Evolutionary conservation across 495 filamentous ascomycete species (phyloP).

Genomic region (Penicillium riverlandense): DNA sequence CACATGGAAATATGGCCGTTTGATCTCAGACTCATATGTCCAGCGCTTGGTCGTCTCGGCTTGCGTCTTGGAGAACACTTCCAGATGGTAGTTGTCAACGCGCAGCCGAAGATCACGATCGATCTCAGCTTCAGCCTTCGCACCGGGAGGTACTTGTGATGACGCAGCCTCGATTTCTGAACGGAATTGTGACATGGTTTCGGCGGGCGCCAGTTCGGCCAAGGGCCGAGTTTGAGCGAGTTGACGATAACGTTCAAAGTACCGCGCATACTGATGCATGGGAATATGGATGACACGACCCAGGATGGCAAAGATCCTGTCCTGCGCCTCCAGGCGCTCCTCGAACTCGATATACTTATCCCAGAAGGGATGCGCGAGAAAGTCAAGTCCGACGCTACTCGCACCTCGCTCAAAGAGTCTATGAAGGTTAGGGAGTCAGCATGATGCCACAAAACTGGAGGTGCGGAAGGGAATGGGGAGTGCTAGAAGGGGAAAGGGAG

Average conservation of each 20-base stretch:
- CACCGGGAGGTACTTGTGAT: slow-evolving; percentile 33
- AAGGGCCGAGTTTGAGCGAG: slow-evolving; percentile 68
- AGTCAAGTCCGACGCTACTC: slow-evolving; percentile 80
- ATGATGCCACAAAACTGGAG: slow-evolving; percentile 5
- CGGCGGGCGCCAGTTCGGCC: slow-evolving; percentile 60
- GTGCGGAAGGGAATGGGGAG: slow-evolving; percentile 12
- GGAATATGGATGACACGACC: slow-evolving; percentile 85
- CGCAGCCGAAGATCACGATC: slow-evolving; percentile 76
- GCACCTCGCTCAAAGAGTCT: slow-evolving; percentile 94
- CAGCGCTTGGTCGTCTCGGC: slow-evolving; percentile 88
- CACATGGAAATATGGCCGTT: slow-evolving; percentile 95
- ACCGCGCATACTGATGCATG: slow-evolving; percentile 93
- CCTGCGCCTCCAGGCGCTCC: slow-evolving; percentile 76
- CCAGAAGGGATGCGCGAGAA: slow-evolving; percentile 94
- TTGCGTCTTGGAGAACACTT: slow-evolving; percentile 75
- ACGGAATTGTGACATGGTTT: slow-evolving; percentile 61
- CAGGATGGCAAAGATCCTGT: slow-evolving; percentile 81
- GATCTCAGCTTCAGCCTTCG: slow-evolving; percentile 64
- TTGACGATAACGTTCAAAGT: slow-evolving; percentile 85
- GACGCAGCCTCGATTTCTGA: slow-evolving; percentile 57
- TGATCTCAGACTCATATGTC: slow-evolving; percentile 92
- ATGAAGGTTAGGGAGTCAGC: slow-evolving; percentile 24
- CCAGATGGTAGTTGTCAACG: slow-evolving; percentile 72
- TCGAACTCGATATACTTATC: slow-evolving; percentile 98
- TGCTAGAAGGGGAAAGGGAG: slow-evolving; percentile 15